Evolutionary conservation across 2,329 filamentous ascomycete genomes (phyloP).

Genomic region (Fusarium acutatum): DNA sequence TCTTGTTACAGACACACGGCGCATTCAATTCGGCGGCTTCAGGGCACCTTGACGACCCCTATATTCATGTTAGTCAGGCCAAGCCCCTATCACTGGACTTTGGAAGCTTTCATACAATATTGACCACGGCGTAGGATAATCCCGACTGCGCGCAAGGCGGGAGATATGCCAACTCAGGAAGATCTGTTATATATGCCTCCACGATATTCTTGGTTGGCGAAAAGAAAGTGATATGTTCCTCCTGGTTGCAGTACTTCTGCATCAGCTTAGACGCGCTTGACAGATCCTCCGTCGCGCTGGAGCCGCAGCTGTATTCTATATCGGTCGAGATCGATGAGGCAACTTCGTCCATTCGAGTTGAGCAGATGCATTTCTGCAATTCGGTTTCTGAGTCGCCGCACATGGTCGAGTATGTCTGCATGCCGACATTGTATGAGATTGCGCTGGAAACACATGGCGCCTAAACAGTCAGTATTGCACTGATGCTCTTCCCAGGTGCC

Average conservation of each 20-base stretch:
- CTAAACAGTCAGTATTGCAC: conserved; percentile 41
- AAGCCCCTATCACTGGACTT: not conserved
- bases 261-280: conserved; percentile 57
- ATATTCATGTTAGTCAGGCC: not conserved
- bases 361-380: conserved; percentile 63
- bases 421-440: conserved; percentile 54
- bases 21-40: conserved; percentile 53
- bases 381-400: conserved; percentile 55
- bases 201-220: conserved; percentile 53
- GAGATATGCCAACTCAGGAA: conserved; percentile 51
- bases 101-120: conserved; percentile 30
- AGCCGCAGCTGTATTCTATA: conserved; percentile 55
- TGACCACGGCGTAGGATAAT: conserved; percentile 45
- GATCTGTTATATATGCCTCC: conserved; percentile 59
- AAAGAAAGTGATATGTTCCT: conserved; percentile 49
- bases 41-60: conserved; percentile 46
- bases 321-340: conserved; percentile 50
- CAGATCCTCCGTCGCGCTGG: conserved; percentile 57
- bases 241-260: conserved; percentile 60
- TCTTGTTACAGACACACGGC: conserved; percentile 62
- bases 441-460: conserved; percentile 60
- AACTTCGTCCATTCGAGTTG: conserved; percentile 52
- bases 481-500: not conserved
- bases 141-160: conserved; percentile 50
- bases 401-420: conserved; percentile 50